A percentile compares a stretch with the other conserved stretches of the same genome.
Conservation (phyloP, 345 rosid genomes). For the Populus ilicifolia region DNA sequence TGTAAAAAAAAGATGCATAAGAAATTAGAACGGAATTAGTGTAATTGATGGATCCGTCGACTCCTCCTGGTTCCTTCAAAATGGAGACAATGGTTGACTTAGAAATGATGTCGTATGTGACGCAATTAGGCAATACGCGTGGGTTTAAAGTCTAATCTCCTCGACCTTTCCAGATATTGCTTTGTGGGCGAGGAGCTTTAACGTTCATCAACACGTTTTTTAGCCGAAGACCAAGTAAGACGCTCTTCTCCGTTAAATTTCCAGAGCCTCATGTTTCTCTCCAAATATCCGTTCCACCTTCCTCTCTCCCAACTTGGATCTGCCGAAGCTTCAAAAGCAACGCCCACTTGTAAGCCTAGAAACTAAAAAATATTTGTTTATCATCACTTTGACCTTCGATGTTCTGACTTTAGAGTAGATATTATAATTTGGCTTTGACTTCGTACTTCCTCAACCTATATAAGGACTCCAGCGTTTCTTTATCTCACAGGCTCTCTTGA, state of each 20-base stretch:
- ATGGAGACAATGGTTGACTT: not conserved
- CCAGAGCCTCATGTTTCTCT: not conserved
- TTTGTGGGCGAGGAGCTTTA: not conserved
- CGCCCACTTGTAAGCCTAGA: not conserved
- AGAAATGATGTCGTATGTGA: not conserved
- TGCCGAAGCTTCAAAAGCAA: not conserved
- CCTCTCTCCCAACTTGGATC: not conserved
- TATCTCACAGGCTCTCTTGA: too few species aligned
- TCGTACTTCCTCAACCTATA: slow-evolving; percentile 47
- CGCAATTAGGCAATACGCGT: not conserved
- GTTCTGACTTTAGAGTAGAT: slow-evolving; percentile 16
- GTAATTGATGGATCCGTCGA: not conserved
- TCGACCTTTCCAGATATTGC: not conserved
- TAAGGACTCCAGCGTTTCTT: not conserved
- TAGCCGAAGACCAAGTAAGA: not conserved
- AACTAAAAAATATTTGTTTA: too few species aligned
- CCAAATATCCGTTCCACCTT: not conserved
- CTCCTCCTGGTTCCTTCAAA: not conserved
- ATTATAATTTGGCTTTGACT: not conserved
- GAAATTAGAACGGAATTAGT: too few species aligned
- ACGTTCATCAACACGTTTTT: not conserved
- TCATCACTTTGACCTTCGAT: slow-evolving; percentile 31
- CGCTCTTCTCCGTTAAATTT: not conserved
- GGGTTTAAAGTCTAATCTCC: not conserved
- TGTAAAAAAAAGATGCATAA: too few species aligned